Evolutionary conservation across 2,329 filamentous ascomycete genomes (phyloP).

Genomic region (Colletotrichum filicis): DNA sequence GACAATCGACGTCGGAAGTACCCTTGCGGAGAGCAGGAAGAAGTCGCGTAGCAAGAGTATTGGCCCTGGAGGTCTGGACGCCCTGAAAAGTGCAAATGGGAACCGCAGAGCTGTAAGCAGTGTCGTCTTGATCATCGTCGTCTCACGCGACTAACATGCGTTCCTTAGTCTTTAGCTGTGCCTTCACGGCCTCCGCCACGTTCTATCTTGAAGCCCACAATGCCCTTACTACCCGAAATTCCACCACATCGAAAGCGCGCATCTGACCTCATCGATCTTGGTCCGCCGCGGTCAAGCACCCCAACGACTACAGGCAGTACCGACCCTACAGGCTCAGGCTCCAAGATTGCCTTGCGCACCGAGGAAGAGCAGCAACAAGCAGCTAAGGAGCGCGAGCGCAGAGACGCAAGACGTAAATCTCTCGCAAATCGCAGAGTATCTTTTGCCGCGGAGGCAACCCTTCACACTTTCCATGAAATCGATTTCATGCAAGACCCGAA

Average conservation of each 20-base stretch:
- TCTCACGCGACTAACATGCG: constrained; percentile 36
- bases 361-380: constrained; percentile 79
- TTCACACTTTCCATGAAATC: constrained; percentile 96
- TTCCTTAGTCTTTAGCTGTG: constrained; percentile 63
- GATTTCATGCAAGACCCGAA: constrained; percentile 91
- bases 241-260: constrained; percentile 68
- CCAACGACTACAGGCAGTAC: constrained; percentile 48
- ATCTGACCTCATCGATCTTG: constrained; percentile 22
- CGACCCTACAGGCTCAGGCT: constrained; percentile 47
- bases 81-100: constrained; percentile 77
- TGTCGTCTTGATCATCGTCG: background rate
- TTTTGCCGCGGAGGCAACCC: constrained; percentile 95
- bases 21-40: constrained; percentile 63
- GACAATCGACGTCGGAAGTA: constrained; percentile 71
- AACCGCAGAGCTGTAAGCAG: constrained; percentile 81
- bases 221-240: constrained; percentile 74
- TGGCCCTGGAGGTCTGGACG: constrained; percentile 89
- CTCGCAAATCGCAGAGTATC: constrained; percentile 93
- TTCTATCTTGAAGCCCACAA: constrained; percentile 85
- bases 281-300: constrained; percentile 50
- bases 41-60: constrained; percentile 96
- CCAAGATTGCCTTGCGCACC: constrained; percentile 73
- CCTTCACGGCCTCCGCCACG: constrained; percentile 62
- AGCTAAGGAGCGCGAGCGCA: constrained; percentile 75
- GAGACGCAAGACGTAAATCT: constrained; percentile 92